phyloP scores from a whole-genome alignment of 345 rosid species.

The Isatis tinctoria region DNA sequence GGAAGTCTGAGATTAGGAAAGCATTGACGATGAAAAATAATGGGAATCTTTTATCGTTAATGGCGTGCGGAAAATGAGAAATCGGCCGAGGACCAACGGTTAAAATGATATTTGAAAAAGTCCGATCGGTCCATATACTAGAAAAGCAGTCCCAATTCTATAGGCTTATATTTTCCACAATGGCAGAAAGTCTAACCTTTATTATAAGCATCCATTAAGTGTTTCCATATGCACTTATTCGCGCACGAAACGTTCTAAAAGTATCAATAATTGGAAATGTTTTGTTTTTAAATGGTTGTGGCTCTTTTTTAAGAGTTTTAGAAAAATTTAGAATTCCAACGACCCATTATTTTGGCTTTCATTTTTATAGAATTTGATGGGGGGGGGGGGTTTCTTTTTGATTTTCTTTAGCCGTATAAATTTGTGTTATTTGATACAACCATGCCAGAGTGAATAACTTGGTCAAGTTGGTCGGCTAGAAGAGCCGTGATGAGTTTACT shows the following conservation, averaged over 20 bases:
- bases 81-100: slow-evolving; percentile 4
- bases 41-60: slow-evolving; percentile 20
- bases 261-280: neutral
- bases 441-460: neutral
- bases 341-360: neutral
- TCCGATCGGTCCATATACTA: slow-evolving; percentile 33
- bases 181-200: slow-evolving; percentile 6
- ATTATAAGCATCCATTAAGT: neutral
- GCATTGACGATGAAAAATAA: neutral
- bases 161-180: slow-evolving; percentile 8
- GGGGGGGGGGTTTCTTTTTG: no score
- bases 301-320: neutral
- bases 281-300: neutral
- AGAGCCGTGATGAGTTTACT: neutral
- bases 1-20: neutral
- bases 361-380: neutral
- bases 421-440: neutral
- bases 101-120: slow-evolving; percentile 15
- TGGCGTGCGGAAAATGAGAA: slow-evolving; percentile 29
- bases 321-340: neutral
- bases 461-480: neutral
- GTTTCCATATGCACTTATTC: neutral
- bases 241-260: neutral
- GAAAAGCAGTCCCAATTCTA: slow-evolving; percentile 31
- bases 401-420: neutral